Evolutionary conservation across 352 stramenopile genomes (phyloP), one percentile per base, ranked within the genome.

Genomic region (Globisporangium heterothallicum): DNA sequence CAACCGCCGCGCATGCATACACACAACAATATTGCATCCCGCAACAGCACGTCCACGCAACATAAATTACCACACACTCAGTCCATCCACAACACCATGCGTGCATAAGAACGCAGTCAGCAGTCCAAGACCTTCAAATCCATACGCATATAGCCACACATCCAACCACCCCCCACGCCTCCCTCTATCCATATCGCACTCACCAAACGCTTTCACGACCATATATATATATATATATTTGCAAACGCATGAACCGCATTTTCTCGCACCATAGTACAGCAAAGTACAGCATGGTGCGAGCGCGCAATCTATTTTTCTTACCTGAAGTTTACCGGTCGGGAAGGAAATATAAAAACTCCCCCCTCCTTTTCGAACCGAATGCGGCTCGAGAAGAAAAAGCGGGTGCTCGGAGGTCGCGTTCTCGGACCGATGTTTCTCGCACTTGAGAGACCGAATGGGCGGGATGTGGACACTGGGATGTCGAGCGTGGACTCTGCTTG

Each of bases 131-230:
- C 36, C 12, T 12, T 27, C 51, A 49, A 9, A 58, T 58, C 29
- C 42, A 29, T 51, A 49, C 40, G 42, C 51, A 58, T 58, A 58
- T 58, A 13, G 9, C 3, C 6, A 34, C 18, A 50, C 40, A 25
- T 42, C 13, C 29, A 32, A 19, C 6, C n/a, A n/a, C 13, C 8
- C n/a, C 25, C 34, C 9, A 24, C 29, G 43, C 8, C 21, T 32
- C 40, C 9, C 5, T 16, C 19, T 32, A 43, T 24, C 8, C 14
- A 25, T 18, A 27, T 25, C n/a, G 40, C n/a, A 25, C n/a, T 4
- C 25, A 26, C 22, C 21, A 19, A 47, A 1, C 6, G 4, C 21
- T n/a, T 32, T 21, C 26, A 24, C 27, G 12, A 3, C 6, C 26
- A 24, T 16, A 40, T 30, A 45, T 35, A 53, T 26, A 24, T 30